phyloP scores from a whole-genome alignment of 2,329 filamentous ascomycete species.

The Ophiocordyceps unilateralis region DNA sequence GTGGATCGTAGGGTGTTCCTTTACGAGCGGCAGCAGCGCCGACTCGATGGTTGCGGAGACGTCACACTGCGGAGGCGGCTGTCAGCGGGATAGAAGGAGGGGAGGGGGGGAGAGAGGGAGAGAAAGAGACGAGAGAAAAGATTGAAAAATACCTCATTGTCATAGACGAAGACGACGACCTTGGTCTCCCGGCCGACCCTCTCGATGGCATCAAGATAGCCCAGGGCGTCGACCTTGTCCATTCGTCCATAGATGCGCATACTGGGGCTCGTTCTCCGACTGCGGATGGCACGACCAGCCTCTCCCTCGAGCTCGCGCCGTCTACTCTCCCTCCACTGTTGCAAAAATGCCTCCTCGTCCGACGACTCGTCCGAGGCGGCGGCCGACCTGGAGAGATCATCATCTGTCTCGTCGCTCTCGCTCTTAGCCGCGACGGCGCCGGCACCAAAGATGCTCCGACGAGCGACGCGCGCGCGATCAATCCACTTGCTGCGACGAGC shows the following conservation, averaged over 20 bases:
- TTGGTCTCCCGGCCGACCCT: constrained; percentile 65
- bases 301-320: constrained; percentile 59
- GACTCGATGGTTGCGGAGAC: constrained; percentile 66
- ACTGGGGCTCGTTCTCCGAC: constrained; percentile 57
- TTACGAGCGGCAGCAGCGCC: constrained; percentile 59
- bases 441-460: constrained; percentile 37
- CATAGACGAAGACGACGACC: constrained; percentile 88
- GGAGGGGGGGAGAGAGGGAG: neutral
- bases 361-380: constrained; percentile 39
- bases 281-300: constrained; percentile 35
- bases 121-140: neutral
- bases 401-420: constrained; percentile 31
- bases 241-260: constrained; percentile 63
- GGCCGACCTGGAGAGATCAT: constrained; percentile 21
- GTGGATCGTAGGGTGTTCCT: constrained; percentile 50
- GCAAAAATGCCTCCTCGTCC: constrained; percentile 67
- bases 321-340: constrained; percentile 68
- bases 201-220: constrained; percentile 93
- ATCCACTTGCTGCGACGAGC: constrained; percentile 41
- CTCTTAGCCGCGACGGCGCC: constrained; percentile 14
- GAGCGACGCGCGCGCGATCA: constrained; percentile 31
- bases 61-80: constrained; percentile 41
- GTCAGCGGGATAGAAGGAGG: constrained; percentile 1
- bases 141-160: constrained; percentile 54
- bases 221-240: constrained; percentile 71